Percentiles rank a stretch among this genome's conserved stretches.
These are phyloP conservation scores for Punica granatum DNA, from an alignment of 345 rosid genomes.

Conservation along the genomic window DNA sequence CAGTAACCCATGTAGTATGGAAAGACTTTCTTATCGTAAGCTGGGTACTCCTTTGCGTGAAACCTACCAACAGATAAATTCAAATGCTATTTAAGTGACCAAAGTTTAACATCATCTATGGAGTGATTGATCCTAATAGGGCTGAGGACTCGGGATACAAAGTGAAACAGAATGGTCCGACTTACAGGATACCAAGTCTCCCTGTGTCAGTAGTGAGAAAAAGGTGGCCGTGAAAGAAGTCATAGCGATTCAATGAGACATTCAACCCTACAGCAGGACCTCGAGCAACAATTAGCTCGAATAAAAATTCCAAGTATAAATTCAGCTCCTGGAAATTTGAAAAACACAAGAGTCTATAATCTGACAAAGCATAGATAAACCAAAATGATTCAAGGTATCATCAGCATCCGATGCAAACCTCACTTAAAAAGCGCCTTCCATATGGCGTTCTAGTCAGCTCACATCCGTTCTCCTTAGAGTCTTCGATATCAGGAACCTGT, in stretches of 20 bases:
- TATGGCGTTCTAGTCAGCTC: conserved; percentile 78
- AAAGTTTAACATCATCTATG: not conserved
- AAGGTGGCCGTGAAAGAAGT: conserved; percentile 85
- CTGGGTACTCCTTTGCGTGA: conserved; percentile 93
- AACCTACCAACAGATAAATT: conserved; percentile 33
- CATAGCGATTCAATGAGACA: conserved; percentile 58
- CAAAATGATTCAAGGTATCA: not conserved
- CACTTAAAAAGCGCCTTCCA: conserved; percentile 57
- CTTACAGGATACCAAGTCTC: conserved; percentile 84
- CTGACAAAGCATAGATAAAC: not conserved
- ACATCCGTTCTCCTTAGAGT: conserved; percentile 34
- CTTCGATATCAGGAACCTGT: conserved; percentile 64
- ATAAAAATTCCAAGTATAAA: conserved; percentile 57
- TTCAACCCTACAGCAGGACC: conserved; percentile 58
- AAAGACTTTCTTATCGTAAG: conserved; percentile 53
- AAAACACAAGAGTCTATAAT: not conserved
- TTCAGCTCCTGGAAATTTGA: conserved; percentile 57
- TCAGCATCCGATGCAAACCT: conserved; percentile 30
- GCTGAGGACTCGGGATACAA: not conserved
- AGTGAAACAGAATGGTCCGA: conserved; percentile 5
- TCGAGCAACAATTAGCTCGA: conserved; percentile 62
- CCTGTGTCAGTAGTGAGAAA: conserved; percentile 55
- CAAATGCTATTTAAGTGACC: not conserved
- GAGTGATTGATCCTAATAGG: not conserved
- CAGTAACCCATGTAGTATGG: conserved; percentile 84